A percentile compares a stretch with the other conserved stretches of the same genome.
phyloP scores from a whole-genome alignment of 2,329 filamentous ascomycete genomes.

The Epichloe gansuensis region DNA sequence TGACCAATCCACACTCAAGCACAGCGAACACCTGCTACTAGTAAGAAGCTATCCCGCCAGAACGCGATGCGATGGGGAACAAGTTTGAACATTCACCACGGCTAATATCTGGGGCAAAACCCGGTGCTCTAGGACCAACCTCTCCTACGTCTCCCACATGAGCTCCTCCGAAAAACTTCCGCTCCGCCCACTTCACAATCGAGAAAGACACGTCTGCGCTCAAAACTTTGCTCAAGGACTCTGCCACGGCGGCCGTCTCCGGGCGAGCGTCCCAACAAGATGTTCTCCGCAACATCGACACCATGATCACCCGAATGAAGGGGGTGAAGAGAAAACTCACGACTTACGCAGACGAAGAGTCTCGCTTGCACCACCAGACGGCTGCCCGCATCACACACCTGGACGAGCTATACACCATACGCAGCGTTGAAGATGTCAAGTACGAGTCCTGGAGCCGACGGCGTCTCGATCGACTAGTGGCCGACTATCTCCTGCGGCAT shows the following conservation, averaged over 20 bases:
- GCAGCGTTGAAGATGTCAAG: constrained; percentile 76
- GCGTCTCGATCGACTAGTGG: constrained; percentile 69
- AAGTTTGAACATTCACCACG: neutral
- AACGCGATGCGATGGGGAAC: neutral
- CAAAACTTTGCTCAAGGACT: constrained; percentile 48
- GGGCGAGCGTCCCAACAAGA: constrained; percentile 52
- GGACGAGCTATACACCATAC: constrained; percentile 66
- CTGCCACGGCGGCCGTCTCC: constrained; percentile 54
- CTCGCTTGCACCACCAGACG: constrained; percentile 60
- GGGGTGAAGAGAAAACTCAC: constrained; percentile 81
- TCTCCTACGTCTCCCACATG: constrained; percentile 81
- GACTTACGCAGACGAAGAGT: constrained; percentile 66
- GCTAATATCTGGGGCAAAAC: neutral
- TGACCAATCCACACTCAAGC: constrained; percentile 56
- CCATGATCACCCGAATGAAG: constrained; percentile 75
- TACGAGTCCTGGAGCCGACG: constrained; percentile 85
- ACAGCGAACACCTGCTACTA: constrained; percentile 63
- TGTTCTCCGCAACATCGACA: constrained; percentile 69
- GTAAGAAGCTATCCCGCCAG: constrained; percentile 29
- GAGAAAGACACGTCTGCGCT: constrained; percentile 58
- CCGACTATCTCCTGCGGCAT: constrained; percentile 82
- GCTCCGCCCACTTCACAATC: constrained; percentile 64
- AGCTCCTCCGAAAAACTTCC: constrained; percentile 89
- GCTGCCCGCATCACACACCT: constrained; percentile 70
- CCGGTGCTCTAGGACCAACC: constrained; percentile 63